These are phyloP conservation scores for Elsinoe necatrix DNA, from an alignment of 2,329 filamentous ascomycete species.

Conservation along the genomic window DNA sequence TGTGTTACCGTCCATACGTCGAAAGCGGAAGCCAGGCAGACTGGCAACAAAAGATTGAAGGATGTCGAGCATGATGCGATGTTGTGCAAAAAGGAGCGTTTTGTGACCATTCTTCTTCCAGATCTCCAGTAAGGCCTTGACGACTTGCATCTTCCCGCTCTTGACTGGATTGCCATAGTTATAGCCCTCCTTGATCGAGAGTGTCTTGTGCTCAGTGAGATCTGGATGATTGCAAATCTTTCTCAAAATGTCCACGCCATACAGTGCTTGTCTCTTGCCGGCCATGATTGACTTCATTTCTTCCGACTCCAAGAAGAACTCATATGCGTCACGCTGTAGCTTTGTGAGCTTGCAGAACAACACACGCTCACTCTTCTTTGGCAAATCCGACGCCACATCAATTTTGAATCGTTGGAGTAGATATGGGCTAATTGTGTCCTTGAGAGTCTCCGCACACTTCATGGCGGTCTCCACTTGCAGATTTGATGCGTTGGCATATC, in stretches of 20 bases:
- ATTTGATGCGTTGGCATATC: conserved; percentile 91
- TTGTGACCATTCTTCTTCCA: conserved; percentile 95
- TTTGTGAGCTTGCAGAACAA: conserved; percentile 88
- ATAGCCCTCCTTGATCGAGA: conserved; percentile 55
- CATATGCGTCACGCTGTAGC: conserved; percentile 70
- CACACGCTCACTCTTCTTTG: conserved; percentile 92
- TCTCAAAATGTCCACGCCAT: conserved; percentile 81
- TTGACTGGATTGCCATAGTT: conserved; percentile 69
- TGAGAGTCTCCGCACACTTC: conserved; percentile 86
- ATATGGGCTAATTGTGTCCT: conserved; percentile 89
- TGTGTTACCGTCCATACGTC: conserved; percentile 90
- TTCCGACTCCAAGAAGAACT: conserved; percentile 69
- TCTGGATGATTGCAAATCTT: conserved; percentile 99
- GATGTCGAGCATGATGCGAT: conserved; percentile 91
- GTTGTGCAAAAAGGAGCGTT: conserved; percentile 84
- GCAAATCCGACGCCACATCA: conserved; percentile 87
- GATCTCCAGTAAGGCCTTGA: conserved; percentile 74
- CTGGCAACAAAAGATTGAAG: conserved; percentile 69
- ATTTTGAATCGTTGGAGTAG: conserved; percentile 85
- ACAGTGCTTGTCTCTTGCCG: conserved; percentile 69
- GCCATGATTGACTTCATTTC: conserved; percentile 78
- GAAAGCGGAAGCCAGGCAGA: conserved; percentile 62
- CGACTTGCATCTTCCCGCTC: conserved; percentile 93
- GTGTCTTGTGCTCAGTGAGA: conserved; percentile 59
- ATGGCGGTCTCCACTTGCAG: conserved; percentile 89